Conservation (phyloP, 2,329 filamentous ascomycete genomes). For the Plenodomus lindquistii region DNA sequence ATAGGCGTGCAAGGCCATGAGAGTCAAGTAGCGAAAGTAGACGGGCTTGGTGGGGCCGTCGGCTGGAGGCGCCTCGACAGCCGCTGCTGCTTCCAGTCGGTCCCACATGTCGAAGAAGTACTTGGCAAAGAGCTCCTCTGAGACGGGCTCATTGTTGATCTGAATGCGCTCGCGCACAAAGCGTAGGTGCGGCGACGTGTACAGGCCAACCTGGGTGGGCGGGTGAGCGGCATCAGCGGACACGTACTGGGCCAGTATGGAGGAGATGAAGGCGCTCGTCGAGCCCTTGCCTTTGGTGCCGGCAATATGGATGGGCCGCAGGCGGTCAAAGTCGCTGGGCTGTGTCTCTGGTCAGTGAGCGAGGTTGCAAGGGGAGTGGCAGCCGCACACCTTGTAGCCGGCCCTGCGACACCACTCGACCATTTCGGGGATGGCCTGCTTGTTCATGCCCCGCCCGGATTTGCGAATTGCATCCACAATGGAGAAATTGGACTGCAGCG, state of each 20-base stretch:
- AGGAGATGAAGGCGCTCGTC: conserved; percentile 80
- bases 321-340: conserved; percentile 63
- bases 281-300: conserved; percentile 96
- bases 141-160: conserved; percentile 73
- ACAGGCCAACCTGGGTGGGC: conserved; percentile 70
- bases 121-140: conserved; percentile 68
- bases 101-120: conserved; percentile 91
- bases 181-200: conserved; percentile 83
- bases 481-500: conserved; percentile 77
- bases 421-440: conserved; percentile 79
- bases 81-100: conserved; percentile 58
- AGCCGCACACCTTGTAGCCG: conserved; percentile 69
- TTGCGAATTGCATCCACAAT: conserved; percentile 77
- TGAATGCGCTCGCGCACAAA: conserved; percentile 84
- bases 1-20: conserved; percentile 86
- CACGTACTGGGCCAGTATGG: conserved; percentile 70
- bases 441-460: conserved; percentile 73
- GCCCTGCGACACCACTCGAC: conserved; percentile 74
- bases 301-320: conserved; percentile 78
- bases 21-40: conserved; percentile 89
- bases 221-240: conserved; percentile 37
- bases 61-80: conserved; percentile 55
- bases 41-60: conserved; percentile 72
- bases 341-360: conserved; percentile 34
- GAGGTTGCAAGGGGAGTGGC: conserved; percentile 5